These are phyloP conservation scores for Boletus huronensis DNA, from an alignment of 768 basidiomycete species.

Conservation along the genomic window DNA sequence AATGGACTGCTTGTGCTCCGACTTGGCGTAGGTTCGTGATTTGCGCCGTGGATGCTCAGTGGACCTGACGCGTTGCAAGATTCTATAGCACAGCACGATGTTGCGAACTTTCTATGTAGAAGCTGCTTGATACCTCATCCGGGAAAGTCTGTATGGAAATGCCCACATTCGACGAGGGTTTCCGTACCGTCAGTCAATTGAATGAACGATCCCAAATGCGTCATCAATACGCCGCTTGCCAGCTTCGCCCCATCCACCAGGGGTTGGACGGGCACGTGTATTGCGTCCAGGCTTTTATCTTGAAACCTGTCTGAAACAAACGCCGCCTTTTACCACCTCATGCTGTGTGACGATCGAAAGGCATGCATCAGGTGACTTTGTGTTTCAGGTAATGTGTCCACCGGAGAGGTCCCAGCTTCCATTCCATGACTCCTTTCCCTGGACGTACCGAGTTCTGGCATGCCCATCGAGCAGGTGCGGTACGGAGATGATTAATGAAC, in stretches of 20 bases:
- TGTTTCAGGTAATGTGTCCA: conserved; percentile 3
- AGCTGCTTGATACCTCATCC: conserved; percentile 7
- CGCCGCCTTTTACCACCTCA: neutral
- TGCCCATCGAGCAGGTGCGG: conserved; percentile 1
- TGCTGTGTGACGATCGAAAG: conserved; percentile 12
- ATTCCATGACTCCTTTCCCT: conserved; percentile 11
- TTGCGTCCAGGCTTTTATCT: neutral
- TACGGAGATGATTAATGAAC: conserved; percentile 29
- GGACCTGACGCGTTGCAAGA: conserved; percentile 8
- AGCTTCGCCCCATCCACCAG: neutral
- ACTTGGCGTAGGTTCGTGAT: conserved; percentile 24
- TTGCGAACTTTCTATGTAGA: conserved; percentile 20
- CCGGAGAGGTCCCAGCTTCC: conserved; percentile 11
- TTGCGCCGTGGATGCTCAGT: neutral
- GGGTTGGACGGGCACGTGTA: neutral
- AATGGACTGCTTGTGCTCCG: neutral
- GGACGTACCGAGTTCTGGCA: conserved; percentile 1
- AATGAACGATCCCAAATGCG: neutral
- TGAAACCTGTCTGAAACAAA: neutral
- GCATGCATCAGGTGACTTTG: neutral
- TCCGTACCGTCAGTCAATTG: neutral
- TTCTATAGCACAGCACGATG: conserved; percentile 6
- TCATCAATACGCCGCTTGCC: neutral
- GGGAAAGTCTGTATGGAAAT: neutral
- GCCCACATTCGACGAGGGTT: neutral